These are phyloP conservation scores for Alternaria infectoria DNA, from an alignment of 2,329 filamentous ascomycete species.

Conservation along the genomic window DNA sequence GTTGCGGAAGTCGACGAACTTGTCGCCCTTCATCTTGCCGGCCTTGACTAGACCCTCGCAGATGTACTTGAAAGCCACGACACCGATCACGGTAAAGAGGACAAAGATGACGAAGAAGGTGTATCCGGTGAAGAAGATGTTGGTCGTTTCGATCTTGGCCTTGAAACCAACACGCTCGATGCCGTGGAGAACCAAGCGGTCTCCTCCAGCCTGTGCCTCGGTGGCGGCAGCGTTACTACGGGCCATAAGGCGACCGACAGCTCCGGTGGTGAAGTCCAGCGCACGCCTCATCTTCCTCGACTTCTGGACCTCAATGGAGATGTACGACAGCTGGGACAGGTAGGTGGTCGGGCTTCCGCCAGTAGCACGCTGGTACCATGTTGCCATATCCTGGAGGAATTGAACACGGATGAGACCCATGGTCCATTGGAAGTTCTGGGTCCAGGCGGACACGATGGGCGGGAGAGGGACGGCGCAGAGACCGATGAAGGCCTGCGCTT, in stretches of 20 bases:
- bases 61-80: conserved; percentile 79
- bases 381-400: conserved; percentile 89
- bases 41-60: conserved; percentile 78
- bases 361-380: conserved; percentile 94
- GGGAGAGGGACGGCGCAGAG: conserved; percentile 82
- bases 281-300: conserved; percentile 62
- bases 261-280: conserved; percentile 27
- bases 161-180: conserved; percentile 90
- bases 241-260: conserved; percentile 42
- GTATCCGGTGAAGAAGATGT: conserved; percentile 91
- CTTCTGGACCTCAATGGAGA: conserved; percentile 86
- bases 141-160: conserved; percentile 83
- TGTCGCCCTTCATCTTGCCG: conserved; percentile 80
- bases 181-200: conserved; percentile 68
- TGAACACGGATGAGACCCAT: conserved; percentile 90
- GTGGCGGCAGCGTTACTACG: conserved; percentile 56
- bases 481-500: conserved; percentile 89
- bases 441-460: conserved; percentile 90
- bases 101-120: conserved; percentile 89
- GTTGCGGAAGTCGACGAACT: conserved; percentile 91
- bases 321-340: conserved; percentile 73
- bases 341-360: conserved; percentile 83
- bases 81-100: conserved; percentile 72
- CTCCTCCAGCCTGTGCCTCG: conserved; percentile 38
- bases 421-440: conserved; percentile 97